Conservation (phyloP, 1,284 basidiomycete species). For the Termitomyces sp. region DNA sequence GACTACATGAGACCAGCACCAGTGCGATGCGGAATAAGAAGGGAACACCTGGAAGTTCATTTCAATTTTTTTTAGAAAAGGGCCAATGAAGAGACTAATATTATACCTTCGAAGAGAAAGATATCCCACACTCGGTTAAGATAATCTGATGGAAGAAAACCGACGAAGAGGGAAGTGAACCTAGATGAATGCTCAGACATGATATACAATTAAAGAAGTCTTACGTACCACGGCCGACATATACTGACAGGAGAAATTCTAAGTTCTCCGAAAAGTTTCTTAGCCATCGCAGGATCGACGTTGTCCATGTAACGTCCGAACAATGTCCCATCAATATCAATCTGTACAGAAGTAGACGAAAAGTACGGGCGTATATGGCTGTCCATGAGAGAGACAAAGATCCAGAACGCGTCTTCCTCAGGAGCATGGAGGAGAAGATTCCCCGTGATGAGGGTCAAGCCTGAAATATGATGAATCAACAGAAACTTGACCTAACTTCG, state of each 20-base stretch:
- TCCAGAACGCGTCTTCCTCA: constrained; percentile 93
- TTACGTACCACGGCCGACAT: constrained; percentile 55
- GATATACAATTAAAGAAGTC: constrained; percentile 17
- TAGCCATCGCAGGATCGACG: constrained; percentile 61
- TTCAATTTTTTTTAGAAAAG: background rate
- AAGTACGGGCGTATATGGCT: constrained; percentile 79
- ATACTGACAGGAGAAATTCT: constrained; percentile 51
- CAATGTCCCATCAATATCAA: constrained; percentile 78
- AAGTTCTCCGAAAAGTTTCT: constrained; percentile 64
- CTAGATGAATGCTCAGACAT: constrained; percentile 28
- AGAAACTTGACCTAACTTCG: constrained; percentile 1
- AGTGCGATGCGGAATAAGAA: constrained; percentile 80
- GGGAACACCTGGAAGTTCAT: constrained; percentile 58
- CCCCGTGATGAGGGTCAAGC: constrained; percentile 73
- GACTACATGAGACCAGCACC: constrained; percentile 64
- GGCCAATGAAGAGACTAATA: background rate
- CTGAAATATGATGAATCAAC: constrained; percentile 30
- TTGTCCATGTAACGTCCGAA: constrained; percentile 72
- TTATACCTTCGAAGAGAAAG: constrained; percentile 78
- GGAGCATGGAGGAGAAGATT: constrained; percentile 78
- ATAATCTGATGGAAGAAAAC: constrained; percentile 72
- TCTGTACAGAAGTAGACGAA: constrained; percentile 60
- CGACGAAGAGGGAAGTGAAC: constrained; percentile 73
- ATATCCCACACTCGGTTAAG: constrained; percentile 83
- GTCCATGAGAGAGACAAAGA: constrained; percentile 82